phyloP scores from a whole-genome alignment of 2,329 filamentous ascomycete species.

The Verticillium nonalfalfae region DNA sequence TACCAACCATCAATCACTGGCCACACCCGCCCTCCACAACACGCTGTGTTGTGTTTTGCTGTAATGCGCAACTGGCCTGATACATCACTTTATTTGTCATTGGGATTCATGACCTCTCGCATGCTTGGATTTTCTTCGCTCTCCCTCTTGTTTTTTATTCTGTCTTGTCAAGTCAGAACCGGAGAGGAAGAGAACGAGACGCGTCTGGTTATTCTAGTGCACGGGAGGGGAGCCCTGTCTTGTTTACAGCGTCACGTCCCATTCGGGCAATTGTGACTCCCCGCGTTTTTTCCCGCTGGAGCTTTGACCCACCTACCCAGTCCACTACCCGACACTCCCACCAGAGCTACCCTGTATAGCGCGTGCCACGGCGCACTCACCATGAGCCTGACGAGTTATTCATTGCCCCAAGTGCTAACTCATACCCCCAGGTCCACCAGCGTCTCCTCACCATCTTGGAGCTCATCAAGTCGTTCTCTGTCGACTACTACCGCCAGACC shows the following conservation, averaged over 20 bases:
- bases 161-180: too few relatives aligned
- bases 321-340: neutral
- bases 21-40: neutral
- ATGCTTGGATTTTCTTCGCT: too few relatives aligned
- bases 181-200: neutral
- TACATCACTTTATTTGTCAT: neutral
- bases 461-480: slow-evolving; percentile 71
- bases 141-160: too few relatives aligned
- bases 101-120: too few relatives aligned
- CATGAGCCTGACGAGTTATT: neutral
- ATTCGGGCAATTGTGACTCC: neutral
- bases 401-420: slow-evolving; percentile 26
- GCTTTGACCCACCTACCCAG: slow-evolving; percentile 3
- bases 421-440: slow-evolving; percentile 57
- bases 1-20: neutral
- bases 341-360: slow-evolving; percentile 2
- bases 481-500: slow-evolving; percentile 83
- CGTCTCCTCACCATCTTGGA: slow-evolving; percentile 74
- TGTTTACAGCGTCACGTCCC: slow-evolving; percentile 2
- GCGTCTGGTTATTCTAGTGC: neutral
- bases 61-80: neutral
- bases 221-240: neutral
- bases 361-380: neutral
- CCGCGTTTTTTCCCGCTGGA: slow-evolving; percentile 14
- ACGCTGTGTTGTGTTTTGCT: neutral